Conservation (phyloP, 768 basidiomycete genomes). For the Suillus alpinus region DNA sequence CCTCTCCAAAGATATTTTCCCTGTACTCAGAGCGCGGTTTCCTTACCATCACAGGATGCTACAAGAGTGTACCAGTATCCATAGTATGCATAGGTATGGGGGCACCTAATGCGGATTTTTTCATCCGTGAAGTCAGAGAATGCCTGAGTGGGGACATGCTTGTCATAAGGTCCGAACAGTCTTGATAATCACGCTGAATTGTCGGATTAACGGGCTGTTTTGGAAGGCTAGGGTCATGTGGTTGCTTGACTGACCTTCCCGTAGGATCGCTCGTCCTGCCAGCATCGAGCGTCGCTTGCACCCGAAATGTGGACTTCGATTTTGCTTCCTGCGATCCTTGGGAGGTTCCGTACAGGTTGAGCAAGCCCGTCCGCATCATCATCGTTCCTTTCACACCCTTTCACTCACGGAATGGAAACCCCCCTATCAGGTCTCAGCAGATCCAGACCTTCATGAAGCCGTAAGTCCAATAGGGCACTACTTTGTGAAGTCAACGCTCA, state of each 20-base stretch:
- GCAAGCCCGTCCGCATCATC: constrained; percentile 50
- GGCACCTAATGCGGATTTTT: constrained; percentile 79
- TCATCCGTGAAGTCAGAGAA: constrained; percentile 77
- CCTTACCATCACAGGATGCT: constrained; percentile 66
- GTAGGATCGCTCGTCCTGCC: constrained; percentile 80
- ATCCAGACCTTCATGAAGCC: constrained; percentile 46
- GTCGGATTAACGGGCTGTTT: background rate
- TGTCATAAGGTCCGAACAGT: constrained; percentile 41
- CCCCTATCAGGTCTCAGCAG: constrained; percentile 51
- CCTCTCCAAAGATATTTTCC: constrained; percentile 55
- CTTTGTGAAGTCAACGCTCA: constrained; percentile 5
- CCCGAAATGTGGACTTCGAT: constrained; percentile 76
- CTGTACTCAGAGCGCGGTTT: constrained; percentile 75
- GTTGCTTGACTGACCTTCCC: constrained; percentile 61
- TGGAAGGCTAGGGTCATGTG: constrained; percentile 77
- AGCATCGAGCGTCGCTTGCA: constrained; percentile 62
- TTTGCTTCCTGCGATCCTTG: constrained; percentile 45
- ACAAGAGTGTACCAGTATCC: constrained; percentile 60
- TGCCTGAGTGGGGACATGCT: constrained; percentile 62
- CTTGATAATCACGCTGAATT: background rate
- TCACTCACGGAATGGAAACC: constrained; percentile 5
- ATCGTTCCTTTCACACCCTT: background rate
- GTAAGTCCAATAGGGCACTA: constrained; percentile 34
- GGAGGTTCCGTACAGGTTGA: constrained; percentile 58
- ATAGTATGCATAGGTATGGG: constrained; percentile 86